Evolutionary conservation across 176 grass and related monocot genomes (phyloP).

Genomic region (Zoysia japonica): DNA sequence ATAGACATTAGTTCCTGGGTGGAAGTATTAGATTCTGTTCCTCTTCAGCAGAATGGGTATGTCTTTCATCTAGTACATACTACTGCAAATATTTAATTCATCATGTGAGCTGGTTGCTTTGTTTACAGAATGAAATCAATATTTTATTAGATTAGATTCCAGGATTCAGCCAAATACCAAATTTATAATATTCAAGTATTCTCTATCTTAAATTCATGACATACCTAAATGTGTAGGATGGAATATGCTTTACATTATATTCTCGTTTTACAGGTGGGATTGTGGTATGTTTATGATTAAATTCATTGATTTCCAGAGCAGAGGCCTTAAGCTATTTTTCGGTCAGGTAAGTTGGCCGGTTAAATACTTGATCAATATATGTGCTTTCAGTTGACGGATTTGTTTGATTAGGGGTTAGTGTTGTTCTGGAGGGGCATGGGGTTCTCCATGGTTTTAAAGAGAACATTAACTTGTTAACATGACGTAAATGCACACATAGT

Average conservation of each 20-base stretch:
- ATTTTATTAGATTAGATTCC: constrained; percentile 8
- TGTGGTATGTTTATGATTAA: constrained; percentile 97
- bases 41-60: constrained; percentile 67
- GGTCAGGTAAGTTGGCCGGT: constrained; percentile 51
- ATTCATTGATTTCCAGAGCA: constrained; percentile 75
- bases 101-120: neutral
- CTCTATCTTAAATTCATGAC: constrained; percentile 10
- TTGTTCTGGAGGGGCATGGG: neutral
- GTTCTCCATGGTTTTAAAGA: neutral
- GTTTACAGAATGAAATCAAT: constrained; percentile 1
- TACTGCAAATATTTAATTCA: constrained; percentile 34
- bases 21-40: constrained; percentile 36
- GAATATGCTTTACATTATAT: constrained; percentile 19
- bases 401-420: neutral
- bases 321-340: constrained; percentile 60
- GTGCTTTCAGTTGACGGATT: constrained; percentile 3
- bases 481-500: neutral
- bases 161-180: neutral
- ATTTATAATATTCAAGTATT: constrained; percentile 22
- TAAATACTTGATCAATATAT: neutral
- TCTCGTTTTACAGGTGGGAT: constrained; percentile 64
- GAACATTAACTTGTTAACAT: constrained; percentile 19
- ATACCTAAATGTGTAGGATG: neutral
- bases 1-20: constrained; percentile 54
- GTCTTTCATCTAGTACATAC: constrained; percentile 10